Base-by-base conservation (phyloP, 441 rosid genomes). In the Gossypium aridum region DNA sequence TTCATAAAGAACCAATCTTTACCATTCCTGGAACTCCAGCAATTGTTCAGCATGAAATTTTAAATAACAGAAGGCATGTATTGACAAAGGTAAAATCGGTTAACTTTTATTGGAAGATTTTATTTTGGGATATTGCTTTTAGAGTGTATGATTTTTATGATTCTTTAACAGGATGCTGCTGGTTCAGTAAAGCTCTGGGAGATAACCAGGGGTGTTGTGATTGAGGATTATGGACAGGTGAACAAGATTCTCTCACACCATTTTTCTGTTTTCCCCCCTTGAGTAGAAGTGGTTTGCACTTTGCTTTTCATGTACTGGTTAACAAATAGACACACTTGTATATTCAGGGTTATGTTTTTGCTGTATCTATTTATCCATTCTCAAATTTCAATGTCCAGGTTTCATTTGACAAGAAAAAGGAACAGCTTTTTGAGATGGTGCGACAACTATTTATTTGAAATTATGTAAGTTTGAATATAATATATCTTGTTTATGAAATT, bases 151-250 rank as follows among this genome's bases (percentile, higher is more conserved):
- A 73, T 81, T 17, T 72, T 56, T 20, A 60, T 57, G 66, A 71
- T 61, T 75, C 22, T 83, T 78, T 75, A 69, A 78, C 78, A 96
- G 99, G 99, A 94, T 74, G 81, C 95, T 81, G 93, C 88, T 82
- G 97, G 95, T 81, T 83, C 94, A 4, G 98, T 94, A 77, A 96
- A 94, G 87, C 90, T 94, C 43, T 94, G 99, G 99, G 97, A 94
- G 87, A 84, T 94, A 74, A 94, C 97, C 66, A 85, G 84, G 81
- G 99, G 98, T 65, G 79, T 85, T 78, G 92, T 91, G 75, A 85
- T 94, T 72, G 90, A 90, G 82, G 99, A 96, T 85, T 96, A 84
- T 65, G 99, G 98, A 74, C 87, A 94, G 98, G 99, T 94, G 66
- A 55, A 69, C 70, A 66, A 60, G 43, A 63, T 79, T 64, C 14